Evolutionary conservation across 768 basidiomycete genomes (phyloP), one percentile per base, ranked within the genome.

Genomic region (Lactifluus hygrophoroides): DNA sequence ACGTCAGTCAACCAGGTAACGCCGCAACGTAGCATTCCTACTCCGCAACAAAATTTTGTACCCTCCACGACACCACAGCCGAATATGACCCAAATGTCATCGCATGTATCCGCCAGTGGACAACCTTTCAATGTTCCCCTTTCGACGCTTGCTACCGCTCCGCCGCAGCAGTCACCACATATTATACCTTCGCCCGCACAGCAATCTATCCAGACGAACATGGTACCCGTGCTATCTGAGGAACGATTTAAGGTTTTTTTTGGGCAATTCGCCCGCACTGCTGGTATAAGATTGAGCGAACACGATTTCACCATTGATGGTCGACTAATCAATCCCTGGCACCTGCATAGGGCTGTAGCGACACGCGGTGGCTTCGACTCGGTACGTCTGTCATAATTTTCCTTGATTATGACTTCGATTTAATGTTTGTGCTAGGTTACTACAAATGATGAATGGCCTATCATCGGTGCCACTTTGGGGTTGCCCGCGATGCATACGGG

Each of bases 51-150:
- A 35, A 60, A 30, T 27, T 60, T 55, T 13, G 47, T 14, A 16
- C 34, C 58, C 23, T 45, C 54, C 1, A 21, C 51, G 19, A 42
- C 52, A 25, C 16, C 49, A 2, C 58, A 60, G 23, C 25, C 58
- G 6, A 60, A 60, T 45, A 27, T 60, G 17, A 19, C 54, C 3
- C 58, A 60, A 32, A 60, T 60, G n/a, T 38, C 58, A 8, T 35
- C 54, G 2, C 58, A 56, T 13, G 43, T 46, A 16, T n/a, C 58
- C 13, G 42, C 32, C 27, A 56, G 37, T 40, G 43, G 58, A 3
- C 25, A 55, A 23, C 27, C 54, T 32, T 35, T 37, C 2, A 51
- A 56, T 34, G 23, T 35, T 11, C 28, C 37, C 5, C 58, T 60
- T 6, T 21, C 43, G 13, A 43, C 50, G 35, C 32, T 51, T 4